Evolutionary conservation across 2,329 filamentous ascomycete species (phyloP), one percentile per base, ranked within the genome.

Genomic region (Aspergillus ochraceus): DNA sequence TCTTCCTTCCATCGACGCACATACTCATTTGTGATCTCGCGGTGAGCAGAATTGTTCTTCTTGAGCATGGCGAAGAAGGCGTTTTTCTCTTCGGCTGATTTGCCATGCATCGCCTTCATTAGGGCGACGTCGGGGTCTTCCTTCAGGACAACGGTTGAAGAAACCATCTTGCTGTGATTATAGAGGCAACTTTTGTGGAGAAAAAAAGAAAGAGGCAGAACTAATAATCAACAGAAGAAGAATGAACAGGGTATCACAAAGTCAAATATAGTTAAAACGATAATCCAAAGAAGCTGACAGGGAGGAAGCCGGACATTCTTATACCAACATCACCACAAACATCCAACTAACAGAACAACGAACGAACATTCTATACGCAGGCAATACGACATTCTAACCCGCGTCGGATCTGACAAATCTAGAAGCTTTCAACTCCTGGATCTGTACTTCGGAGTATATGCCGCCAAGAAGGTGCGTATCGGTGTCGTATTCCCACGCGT

Each of bases 1-100:
- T 96, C 92, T 81, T 94, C 90, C 77, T 97, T 92, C 90, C 91
- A 97, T 76, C 96, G 92, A 84, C 95, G 96, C 83, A 96, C 96
- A 80, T 97, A 97, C 76, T 96, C 91, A 73, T 95, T 90, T 26
- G 93, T 86, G 52, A 92, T 92, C 54, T 89, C 88, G 75, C 91
- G 86, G 73, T 96, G 90, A 8, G 92, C 91, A 29, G 81, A 80
- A 72, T 83, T 81, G 76, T 95, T 89, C 82, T 99, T 99, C 75
- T 83, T 83, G 71, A 96, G 82, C 88, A 97, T 93, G 56, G 94
- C 91, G 68, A 86, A 81, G 70, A 97, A 85, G 67, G 91, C 91
- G 71, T 89, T 90, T 58, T 83, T 79, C 50, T 86, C 86, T 73
- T 88, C 78, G 52, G 91, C 83, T 55, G 91, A 92, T 64, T 84